phyloP scores from a whole-genome alignment of 345 rosid species.

The Dipteronia dyeriana region DNA sequence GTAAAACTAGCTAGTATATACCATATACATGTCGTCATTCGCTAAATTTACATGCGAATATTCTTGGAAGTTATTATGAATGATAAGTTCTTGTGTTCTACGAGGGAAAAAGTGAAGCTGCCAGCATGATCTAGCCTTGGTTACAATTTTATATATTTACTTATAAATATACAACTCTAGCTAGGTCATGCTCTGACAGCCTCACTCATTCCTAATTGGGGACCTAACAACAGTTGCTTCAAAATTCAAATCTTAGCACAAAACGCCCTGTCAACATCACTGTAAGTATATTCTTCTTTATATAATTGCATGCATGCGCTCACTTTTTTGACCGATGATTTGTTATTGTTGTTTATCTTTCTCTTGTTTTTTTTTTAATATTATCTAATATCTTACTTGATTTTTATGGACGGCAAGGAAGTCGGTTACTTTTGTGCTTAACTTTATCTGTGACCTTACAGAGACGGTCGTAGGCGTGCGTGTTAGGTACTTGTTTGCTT shows the following conservation, averaged over 20 bases:
- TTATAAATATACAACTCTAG: slow-evolving; percentile 31
- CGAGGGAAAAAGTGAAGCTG: slow-evolving; percentile 90
- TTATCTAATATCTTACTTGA: neutral
- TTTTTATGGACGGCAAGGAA: neutral
- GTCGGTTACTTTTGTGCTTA: neutral
- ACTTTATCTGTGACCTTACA: too few species aligned
- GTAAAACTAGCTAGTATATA: neutral
- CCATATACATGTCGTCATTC: neutral
- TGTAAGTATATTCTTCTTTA: slow-evolving; percentile 31
- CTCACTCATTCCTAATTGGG: slow-evolving; percentile 74
- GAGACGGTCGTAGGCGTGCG: too few species aligned
- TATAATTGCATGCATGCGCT: slow-evolving; percentile 22
- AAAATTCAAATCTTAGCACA: neutral
- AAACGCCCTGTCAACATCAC: neutral
- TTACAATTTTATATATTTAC: neutral
- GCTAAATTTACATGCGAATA: neutral
- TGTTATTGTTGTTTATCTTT: too few species aligned
- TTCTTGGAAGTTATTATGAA: too few species aligned
- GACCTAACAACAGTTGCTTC: slow-evolving; percentile 25
- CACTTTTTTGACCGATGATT: neutral
- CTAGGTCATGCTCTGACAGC: slow-evolving; percentile 94
- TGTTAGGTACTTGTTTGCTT: too few species aligned
- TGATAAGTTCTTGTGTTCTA: slow-evolving; percentile 34
- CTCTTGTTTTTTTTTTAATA: too few species aligned
- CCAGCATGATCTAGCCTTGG: slow-evolving; percentile 93